Base-by-base conservation (phyloP, 345 rosid species). In the Citrus sp. region DNA sequence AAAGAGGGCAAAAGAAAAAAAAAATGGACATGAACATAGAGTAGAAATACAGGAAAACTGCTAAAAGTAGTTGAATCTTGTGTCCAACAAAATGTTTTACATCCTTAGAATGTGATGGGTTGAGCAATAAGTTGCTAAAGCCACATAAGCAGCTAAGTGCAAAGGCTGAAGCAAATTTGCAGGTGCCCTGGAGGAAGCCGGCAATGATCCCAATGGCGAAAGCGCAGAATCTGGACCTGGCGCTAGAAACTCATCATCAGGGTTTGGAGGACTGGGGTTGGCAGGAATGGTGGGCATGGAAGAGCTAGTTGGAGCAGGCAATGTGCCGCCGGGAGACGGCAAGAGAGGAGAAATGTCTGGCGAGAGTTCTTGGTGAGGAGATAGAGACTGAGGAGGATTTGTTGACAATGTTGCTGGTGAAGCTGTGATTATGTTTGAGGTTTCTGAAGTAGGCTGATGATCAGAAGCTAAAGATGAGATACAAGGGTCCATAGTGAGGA, bases 221-320 rank as follows among this genome's bases (percentile, higher is more conserved):
- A 85, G 75, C 0, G 91, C 89, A 19, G 91, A 85, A 46, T 62
- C 94, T 56, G 91, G 89, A 9, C 77, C 90, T 30, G 76, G 35
- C 0, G 87, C 83, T 6, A 61, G 40, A 1, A 67, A 67, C 8
- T 82, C 86, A 75, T 82, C 87, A 71, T 91, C 92, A 1, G 98
- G 98, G 81, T 94, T 89, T 18, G 98, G 97, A 4, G 98, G 95
- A 87, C 97, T 94, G 19, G 88, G 97, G 51, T 77, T 87, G 74
- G 97, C 85, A 13, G 97, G 95, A 79, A 94, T 91, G 68, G 94
- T 92, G 72, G 94, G 95, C 32, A 89, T 70, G 80, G 92, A 89
- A 2, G 89, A 77, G n/a, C 81, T 88, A 8, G 83, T 78, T 9
- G 93, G 83, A 40, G 85, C 71, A 9, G 94, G 92, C 40, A 81